These are phyloP conservation scores for Aureobasidium mangrovei DNA, from an alignment of 2,329 filamentous ascomycete genomes.

Conservation along the genomic window DNA sequence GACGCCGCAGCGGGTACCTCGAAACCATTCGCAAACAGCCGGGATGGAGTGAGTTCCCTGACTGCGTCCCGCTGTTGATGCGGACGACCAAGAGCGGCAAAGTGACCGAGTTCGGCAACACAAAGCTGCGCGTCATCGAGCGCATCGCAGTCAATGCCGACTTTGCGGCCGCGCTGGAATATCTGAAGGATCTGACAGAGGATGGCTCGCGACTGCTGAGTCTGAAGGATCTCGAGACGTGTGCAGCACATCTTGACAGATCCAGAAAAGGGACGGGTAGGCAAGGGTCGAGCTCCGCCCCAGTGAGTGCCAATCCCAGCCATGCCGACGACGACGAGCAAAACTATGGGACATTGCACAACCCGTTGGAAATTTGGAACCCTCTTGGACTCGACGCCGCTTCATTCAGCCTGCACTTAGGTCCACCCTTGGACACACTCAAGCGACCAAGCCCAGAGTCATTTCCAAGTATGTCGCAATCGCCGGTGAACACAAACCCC, in stretches of 20 bases:
- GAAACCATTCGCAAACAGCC: slow-evolving; percentile 4
- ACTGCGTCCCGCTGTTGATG: background rate
- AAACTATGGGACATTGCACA: background rate
- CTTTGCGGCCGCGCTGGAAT: background rate
- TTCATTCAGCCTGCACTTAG: background rate
- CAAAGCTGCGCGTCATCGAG: slow-evolving; percentile 11
- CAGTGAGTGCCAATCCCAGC: background rate
- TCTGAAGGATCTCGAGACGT: slow-evolving; percentile 2
- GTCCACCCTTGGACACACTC: background rate
- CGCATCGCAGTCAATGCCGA: background rate
- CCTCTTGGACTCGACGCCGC: background rate
- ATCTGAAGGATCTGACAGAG: background rate
- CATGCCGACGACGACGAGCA: background rate
- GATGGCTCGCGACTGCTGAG: background rate
- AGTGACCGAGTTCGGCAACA: slow-evolving; percentile 10
- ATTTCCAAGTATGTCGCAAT: background rate
- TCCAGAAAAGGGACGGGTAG: background rate
- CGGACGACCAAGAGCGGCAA: slow-evolving; percentile 10
- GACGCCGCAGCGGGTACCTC: background rate
- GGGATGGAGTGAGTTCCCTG: background rate
- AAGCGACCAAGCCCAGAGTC: slow-evolving; percentile 2
- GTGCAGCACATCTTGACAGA: background rate
- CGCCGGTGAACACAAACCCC: background rate
- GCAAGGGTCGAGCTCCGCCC: background rate
- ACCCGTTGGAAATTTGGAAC: background rate